phyloP scores from a whole-genome alignment of 2,329 filamentous ascomycete species.

The Claviceps fusiformis region DNA sequence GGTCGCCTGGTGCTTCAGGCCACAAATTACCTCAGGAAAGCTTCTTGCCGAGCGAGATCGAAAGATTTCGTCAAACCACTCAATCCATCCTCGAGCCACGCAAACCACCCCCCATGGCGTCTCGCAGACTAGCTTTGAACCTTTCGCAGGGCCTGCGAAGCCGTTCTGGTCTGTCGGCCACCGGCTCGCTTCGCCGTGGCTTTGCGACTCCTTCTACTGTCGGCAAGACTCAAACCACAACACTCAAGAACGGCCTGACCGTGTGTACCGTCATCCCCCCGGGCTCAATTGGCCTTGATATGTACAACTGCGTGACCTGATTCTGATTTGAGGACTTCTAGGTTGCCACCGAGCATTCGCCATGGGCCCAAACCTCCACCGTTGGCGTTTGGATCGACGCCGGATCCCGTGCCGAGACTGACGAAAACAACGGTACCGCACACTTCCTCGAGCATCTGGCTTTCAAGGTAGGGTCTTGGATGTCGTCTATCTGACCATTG shows the following conservation, averaged over 20 bases:
- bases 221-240: conserved; percentile 88
- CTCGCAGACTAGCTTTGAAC: conserved; percentile 91
- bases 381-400: conserved; percentile 99
- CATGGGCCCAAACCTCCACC: conserved; percentile 95
- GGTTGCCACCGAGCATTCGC: conserved; percentile 97
- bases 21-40: conserved; percentile 30
- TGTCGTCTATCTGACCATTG: background rate
- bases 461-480: conserved; percentile 70
- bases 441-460: conserved; percentile 99
- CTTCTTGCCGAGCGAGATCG: conserved; percentile 30
- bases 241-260: conserved; percentile 93
- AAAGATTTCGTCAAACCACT: conserved; percentile 44
- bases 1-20: conserved; percentile 24
- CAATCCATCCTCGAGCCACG: conserved; percentile 34
- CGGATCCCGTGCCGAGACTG: conserved; percentile 92
- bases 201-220: conserved; percentile 75
- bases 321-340: conserved; percentile 27
- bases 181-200: conserved; percentile 66
- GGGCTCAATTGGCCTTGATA: conserved; percentile 25
- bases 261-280: conserved; percentile 35
- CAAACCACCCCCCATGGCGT: conserved; percentile 64
- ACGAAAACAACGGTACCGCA: conserved; percentile 96
- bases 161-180: conserved; percentile 69
- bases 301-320: conserved; percentile 8
- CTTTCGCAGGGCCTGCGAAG: conserved; percentile 80